Evolutionary conservation across 495 filamentous ascomycete genomes (phyloP), one percentile per base, ranked within the genome.

Genomic region (Xylaria castorea): DNA sequence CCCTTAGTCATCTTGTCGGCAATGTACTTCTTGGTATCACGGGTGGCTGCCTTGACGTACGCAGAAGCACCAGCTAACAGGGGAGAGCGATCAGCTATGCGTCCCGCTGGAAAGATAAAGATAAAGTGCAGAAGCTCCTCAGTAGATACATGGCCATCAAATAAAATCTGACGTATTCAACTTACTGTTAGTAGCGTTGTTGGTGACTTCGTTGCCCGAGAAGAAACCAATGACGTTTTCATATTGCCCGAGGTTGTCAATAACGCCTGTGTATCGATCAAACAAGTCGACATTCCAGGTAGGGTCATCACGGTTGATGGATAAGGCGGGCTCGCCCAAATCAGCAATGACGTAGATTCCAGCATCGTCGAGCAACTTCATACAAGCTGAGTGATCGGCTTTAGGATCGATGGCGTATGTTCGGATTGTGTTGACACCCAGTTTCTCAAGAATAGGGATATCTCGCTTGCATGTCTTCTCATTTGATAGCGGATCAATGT

Each of bases 271-370:
- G 85, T 99, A 99, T 50, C 92, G 90, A 5, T 85, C 80, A 81
- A 91, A 97, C 68, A 98, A 85, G 1, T 86, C 84, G 61, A 90
- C 87, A 68, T 92, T 89, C 96, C 96, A 98, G 20, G 77, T 64
- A 8, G 96, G 93, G 55, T 85, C 83, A 77, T 91, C 87, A 50
- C 95, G 91, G 85, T 95, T 92, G 85, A 99, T 97, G 18, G 96
- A 97, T 48, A 87, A 75, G 6, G 83, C 81, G 3, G 96, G 95
- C 76, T 94, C 88, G 36, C 92, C 92, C 68, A 99, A 85, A 83
- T 98, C 96, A 65, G 93, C 90, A 74, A 99, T 89, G 48, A 99
- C 89, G 80, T 99, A 99, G 83, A 99, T 99, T 72, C 94, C 96
- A 36, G 93, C 94, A 67, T 92, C 90, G 25, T 92, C 84, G 25